phyloP scores from a whole-genome alignment of 331 rosid genomes.

The Malus hybrid region DNA sequence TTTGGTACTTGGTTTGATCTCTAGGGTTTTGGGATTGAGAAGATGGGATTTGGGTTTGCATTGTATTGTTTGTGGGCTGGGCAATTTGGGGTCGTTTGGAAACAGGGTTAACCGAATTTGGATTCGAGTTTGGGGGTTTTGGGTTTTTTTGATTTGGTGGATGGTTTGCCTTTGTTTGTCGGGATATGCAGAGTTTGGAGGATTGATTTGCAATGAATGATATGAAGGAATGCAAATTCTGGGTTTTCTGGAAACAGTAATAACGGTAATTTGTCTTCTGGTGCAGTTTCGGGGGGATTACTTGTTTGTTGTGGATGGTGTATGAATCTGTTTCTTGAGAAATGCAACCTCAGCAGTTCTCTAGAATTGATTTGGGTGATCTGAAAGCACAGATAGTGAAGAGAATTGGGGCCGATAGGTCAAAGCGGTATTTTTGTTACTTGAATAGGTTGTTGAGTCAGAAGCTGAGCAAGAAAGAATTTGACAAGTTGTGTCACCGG shows the following conservation, averaged over 20 bases:
- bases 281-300: slow-evolving; percentile 31
- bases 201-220: slow-evolving; percentile 33
- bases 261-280: slow-evolving; percentile 34
- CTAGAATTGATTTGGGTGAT: slow-evolving; percentile 91
- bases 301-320: slow-evolving; percentile 46
- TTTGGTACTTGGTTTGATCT: slow-evolving; percentile 56
- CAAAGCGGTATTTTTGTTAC: slow-evolving; percentile 62
- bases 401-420: slow-evolving; percentile 78
- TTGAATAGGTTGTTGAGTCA: slow-evolving; percentile 75
- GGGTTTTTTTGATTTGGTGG: slow-evolving; percentile 29
- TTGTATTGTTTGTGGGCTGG: slow-evolving; percentile 38
- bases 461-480: slow-evolving; percentile 79
- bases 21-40: slow-evolving; percentile 68
- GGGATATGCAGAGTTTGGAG: slow-evolving; percentile 17
- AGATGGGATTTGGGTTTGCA: slow-evolving; percentile 65
- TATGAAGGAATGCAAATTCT: slow-evolving; percentile 40
- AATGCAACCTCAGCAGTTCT: slow-evolving; percentile 90
- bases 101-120: slow-evolving; percentile 18
- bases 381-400: slow-evolving; percentile 69
- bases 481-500: slow-evolving; percentile 62
- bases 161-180: slow-evolving; percentile 20
- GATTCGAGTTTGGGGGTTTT: slow-evolving; percentile 32
- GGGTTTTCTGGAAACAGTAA: slow-evolving; percentile 43
- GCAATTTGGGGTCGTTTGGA: slow-evolving; percentile 34
- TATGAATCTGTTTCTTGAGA: slow-evolving; percentile 70